Percentiles rank a stretch among this genome's conserved stretches.
Conservation (phyloP, 2,329 filamentous ascomycete genomes). For the Escovopsis sp. region DNA sequence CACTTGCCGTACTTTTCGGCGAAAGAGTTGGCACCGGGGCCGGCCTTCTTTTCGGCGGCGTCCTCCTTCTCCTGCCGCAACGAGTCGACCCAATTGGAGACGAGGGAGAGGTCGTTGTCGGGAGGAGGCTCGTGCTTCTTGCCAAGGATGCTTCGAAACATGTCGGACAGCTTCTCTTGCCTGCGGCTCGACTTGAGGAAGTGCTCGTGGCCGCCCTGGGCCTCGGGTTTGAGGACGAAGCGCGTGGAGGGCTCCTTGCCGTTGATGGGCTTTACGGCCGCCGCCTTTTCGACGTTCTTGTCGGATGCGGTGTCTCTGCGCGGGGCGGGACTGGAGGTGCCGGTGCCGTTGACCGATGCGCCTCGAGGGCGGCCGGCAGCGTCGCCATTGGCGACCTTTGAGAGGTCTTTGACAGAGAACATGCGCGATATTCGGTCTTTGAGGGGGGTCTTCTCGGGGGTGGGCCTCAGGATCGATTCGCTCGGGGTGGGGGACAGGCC, state of each 20-base stretch:
- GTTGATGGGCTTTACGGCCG: conserved; percentile 14
- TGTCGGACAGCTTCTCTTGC: conserved; percentile 87
- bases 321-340: conserved; percentile 22
- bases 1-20: conserved; percentile 98
- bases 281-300: conserved; percentile 11
- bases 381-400: conserved; percentile 21
- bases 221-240: conserved; percentile 34
- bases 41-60: conserved; percentile 64
- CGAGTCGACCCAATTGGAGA: conserved; percentile 93
- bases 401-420: conserved; percentile 44
- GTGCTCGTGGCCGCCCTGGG: conserved; percentile 66
- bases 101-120: conserved; percentile 76
- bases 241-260: conserved; percentile 29
- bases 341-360: conserved; percentile 14
- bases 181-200: conserved; percentile 77
- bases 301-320: conserved; percentile 28
- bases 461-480: conserved; percentile 17
- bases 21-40: conserved; percentile 53
- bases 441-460: conserved; percentile 43
- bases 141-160: conserved; percentile 76
- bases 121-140: conserved; percentile 62
- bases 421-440: conserved; percentile 51
- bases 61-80: conserved; percentile 80
- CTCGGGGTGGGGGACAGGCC: conserved; percentile 10
- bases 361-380: conserved; percentile 19